Percentiles rank a stretch among this genome's conserved stretches.
Evolutionary conservation across 1,284 basidiomycete genomes (phyloP).

Genomic region (Phaffia rhodozyma): DNA sequence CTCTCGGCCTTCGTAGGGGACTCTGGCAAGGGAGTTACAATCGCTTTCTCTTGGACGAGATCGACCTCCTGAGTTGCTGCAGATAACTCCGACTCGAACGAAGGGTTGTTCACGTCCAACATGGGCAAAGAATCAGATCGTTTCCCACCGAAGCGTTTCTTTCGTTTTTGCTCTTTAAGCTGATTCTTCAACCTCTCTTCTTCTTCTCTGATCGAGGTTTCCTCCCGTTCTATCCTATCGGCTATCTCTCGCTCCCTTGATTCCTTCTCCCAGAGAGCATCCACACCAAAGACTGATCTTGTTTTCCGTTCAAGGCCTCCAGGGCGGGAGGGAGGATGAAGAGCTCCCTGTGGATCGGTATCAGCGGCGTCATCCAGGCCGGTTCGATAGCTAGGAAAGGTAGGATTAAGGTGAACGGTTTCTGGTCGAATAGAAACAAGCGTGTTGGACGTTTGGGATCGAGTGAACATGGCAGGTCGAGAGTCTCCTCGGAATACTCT

Average conservation of each 20-base stretch:
- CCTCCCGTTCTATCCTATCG: constrained; percentile 7
- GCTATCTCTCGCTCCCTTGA: constrained; percentile 8
- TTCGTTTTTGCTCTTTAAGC: constrained; percentile 5
- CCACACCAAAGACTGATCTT: constrained; percentile 16
- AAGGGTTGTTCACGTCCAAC: too few relatives aligned
- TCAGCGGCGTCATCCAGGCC: too few relatives aligned
- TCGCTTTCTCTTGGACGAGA: too few relatives aligned
- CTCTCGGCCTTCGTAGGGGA: too few relatives aligned
- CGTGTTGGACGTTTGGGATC: neutral
- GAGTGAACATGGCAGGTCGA: constrained; percentile 18
- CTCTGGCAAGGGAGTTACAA: too few relatives aligned
- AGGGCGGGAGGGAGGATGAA: neutral
- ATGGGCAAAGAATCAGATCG: too few relatives aligned
- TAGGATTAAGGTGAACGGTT: constrained; percentile 8
- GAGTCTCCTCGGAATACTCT: constrained; percentile 14
- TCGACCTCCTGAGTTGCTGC: too few relatives aligned
- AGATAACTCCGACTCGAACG: too few relatives aligned
- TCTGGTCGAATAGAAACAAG: constrained; percentile 3
- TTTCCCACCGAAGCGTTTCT: too few relatives aligned
- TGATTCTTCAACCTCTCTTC: neutral
- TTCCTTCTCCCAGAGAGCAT: constrained; percentile 16
- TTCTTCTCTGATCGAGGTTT: neutral
- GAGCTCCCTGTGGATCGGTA: too few relatives aligned
- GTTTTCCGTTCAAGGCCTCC: neutral
- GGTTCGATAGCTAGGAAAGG: neutral